Base-by-base conservation (phyloP, 208 protist species). In the Acanthamoeba rhysodes region DNA sequence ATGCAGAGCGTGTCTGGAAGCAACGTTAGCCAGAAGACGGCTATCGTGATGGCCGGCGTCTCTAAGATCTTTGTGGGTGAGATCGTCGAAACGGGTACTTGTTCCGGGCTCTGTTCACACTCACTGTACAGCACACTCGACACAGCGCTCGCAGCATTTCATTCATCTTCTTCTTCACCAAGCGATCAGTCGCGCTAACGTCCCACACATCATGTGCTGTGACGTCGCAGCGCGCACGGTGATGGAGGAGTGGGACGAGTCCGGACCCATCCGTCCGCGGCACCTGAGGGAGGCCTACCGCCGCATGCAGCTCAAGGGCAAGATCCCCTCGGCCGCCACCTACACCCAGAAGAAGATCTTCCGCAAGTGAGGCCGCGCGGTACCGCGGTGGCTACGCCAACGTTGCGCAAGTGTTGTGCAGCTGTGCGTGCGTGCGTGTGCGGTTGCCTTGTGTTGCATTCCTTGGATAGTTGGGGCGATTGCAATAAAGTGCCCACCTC, bases 271-370 rank as follows among this genome's bases (percentile, higher is more conserved):
- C 20, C 53, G 95, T 57, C 95, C 95, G 57, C 93, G 95, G 68
- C 95, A 96, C n/a, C 94, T 96, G 10, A 70, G 95, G 55, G 95
- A 96, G 55, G 93, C 95, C 10, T 96, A 96, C 37, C 95, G 95
- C 94, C 87, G 95, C 64, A 32, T 96, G 24, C 94, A 95, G 55
- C 55, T 85, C 66, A 34, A 88, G 57, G 64, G 68, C 45, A 95
- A 76, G 45, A 80, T 96, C 32, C 87, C 92, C 10, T 94, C 76
- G 2, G 5, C 76, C 34, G 76, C 76, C 76, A 85, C 76, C 76
- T 85, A 85, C 9, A 37, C 41, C 14, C 76, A 85, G 24, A 85
- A 85, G 76, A 85, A 85, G 76, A 34, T 85, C 76, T 85, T 85
- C 76, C 32, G 24, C 76, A 85, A 85, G 76, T 85, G 76, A 85